These are phyloP conservation scores for Talaromyces sp. DNA, from an alignment of 2,329 filamentous ascomycete genomes.

Conservation along the genomic window DNA sequence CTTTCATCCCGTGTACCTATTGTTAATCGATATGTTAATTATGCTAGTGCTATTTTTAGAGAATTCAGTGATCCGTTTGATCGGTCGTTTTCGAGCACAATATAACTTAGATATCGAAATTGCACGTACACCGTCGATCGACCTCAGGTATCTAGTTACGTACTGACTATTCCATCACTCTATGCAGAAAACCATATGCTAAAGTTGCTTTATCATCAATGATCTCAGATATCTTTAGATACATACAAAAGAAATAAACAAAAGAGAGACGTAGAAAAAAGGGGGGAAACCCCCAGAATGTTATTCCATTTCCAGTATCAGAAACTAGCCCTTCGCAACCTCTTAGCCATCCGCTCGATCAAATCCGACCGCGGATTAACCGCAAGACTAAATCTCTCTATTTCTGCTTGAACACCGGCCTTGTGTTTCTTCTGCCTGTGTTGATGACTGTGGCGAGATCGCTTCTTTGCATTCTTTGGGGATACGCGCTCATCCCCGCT, in stretches of 20 bases:
- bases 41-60: neutral
- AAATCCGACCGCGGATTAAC: conserved; percentile 2
- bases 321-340: conserved; percentile 16
- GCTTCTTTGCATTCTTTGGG: neutral
- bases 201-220: neutral
- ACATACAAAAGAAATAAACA: neutral
- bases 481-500: neutral
- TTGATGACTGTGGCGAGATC: neutral
- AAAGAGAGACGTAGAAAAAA: neutral
- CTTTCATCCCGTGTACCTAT: neutral
- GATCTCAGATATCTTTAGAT: neutral
- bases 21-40: conserved; percentile 5
- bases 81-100: neutral
- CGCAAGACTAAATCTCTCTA: neutral
- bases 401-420: neutral
- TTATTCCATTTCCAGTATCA: neutral
- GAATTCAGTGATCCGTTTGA: neutral
- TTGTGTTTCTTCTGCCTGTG: neutral
- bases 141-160: neutral
- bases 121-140: neutral
- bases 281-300: neutral
- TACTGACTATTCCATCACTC: neutral
- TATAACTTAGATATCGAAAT: neutral
- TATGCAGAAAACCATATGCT: neutral
- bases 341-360: conserved; percentile 4